Conservation (phyloP, 306 rosid genomes). For the Astragalus glycyphyllos region DNA sequence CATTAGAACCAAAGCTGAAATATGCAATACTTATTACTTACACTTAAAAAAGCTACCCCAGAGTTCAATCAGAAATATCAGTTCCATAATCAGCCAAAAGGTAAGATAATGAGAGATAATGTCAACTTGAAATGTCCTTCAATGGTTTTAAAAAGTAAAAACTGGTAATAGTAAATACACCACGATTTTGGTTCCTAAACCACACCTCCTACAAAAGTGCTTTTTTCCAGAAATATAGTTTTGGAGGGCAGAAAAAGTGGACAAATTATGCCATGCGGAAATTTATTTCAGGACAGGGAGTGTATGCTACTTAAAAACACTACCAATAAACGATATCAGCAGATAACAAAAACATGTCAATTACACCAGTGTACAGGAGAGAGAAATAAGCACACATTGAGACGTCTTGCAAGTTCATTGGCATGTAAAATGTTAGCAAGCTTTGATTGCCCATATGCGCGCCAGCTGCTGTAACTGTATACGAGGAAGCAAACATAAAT, state of each 20-base stretch:
- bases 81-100: slow-evolving; percentile 5
- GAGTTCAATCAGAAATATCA: not conserved
- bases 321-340: slow-evolving; percentile 19
- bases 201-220: no score
- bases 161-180: no score
- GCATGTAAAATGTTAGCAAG: slow-evolving; percentile 88
- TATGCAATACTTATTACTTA: no score
- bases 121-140: not conserved
- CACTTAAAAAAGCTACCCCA: no score
- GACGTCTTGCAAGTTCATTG: slow-evolving; percentile 70
- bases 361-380: slow-evolving; percentile 35
- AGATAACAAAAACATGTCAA: slow-evolving; percentile 20
- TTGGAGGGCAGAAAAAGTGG: no score
- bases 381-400: slow-evolving; percentile 60
- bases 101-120: not conserved
- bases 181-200: no score
- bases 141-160: not conserved
- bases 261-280: no score
- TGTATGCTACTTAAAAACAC: not conserved
- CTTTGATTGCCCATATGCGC: slow-evolving; percentile 95
- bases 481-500: slow-evolving; percentile 31
- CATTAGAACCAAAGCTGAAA: no score
- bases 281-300: no score
- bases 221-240: no score
- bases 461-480: slow-evolving; percentile 66